Percentiles rank a stretch among this genome's conserved stretches.
Evolutionary conservation across 225 moss, liverwort and hornwort species (phyloP).

Genomic region (Bryoerythrophyllum caledonicum): DNA sequence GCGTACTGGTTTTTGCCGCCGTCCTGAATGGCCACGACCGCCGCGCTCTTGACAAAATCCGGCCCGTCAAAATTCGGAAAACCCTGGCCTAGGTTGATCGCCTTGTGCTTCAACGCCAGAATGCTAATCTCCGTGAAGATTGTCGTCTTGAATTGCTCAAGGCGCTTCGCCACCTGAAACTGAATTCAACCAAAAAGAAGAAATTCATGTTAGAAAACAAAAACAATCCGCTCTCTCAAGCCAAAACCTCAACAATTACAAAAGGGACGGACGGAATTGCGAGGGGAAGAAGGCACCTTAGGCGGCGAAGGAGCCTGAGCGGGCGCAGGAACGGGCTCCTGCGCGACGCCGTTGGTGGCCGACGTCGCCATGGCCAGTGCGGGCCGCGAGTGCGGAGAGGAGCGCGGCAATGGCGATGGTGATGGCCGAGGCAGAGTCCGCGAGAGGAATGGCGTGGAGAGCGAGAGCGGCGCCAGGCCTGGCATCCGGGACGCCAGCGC

Average conservation of each 20-base stretch:
- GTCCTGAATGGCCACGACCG: constrained; percentile 77
- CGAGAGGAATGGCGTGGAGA: constrained; percentile 5
- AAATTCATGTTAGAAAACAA: background rate
- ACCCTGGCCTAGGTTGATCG: constrained; percentile 94
- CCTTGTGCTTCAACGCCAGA: constrained; percentile 81
- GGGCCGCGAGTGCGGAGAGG: background rate
- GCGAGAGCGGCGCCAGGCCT: constrained; percentile 25
- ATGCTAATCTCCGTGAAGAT: constrained; percentile 92
- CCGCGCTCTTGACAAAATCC: constrained; percentile 92
- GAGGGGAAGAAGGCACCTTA: too few species aligned
- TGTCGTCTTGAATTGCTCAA: constrained; percentile 80
- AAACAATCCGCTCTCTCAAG: too few species aligned
- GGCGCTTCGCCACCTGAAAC: constrained; percentile 85
- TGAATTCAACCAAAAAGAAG: constrained; percentile 17
- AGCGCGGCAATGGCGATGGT: background rate
- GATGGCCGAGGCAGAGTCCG: background rate
- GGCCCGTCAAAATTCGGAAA: constrained; percentile 98
- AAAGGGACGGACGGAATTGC: too few species aligned
- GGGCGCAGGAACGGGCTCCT: constrained; percentile 45
- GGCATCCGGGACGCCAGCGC: constrained; percentile 41
- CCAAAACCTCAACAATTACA: background rate
- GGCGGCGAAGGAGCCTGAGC: constrained; percentile 35
- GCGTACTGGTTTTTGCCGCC: constrained; percentile 95
- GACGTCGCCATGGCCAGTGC: constrained; percentile 37
- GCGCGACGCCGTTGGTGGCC: constrained; percentile 39